Evolutionary conservation across 352 stramenopile genomes (phyloP).

Genomic region (Pythium biforme): DNA sequence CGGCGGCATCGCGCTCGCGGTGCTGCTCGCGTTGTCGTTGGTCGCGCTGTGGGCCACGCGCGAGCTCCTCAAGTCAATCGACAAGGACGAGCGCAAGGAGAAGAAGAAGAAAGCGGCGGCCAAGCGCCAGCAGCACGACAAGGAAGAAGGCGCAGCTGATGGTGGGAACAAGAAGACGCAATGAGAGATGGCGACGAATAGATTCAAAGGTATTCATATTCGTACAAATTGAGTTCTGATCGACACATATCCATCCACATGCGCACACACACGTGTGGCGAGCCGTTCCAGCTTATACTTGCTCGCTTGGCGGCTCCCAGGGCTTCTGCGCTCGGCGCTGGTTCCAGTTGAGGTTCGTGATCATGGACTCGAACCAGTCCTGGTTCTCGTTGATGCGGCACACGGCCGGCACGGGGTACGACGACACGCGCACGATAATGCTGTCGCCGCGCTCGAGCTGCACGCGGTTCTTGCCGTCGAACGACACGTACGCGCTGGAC

Average conservation of each 20-base stretch:
- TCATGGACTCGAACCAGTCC: conserved; percentile 92
- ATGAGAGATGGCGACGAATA: neutral
- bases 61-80: conserved; percentile 56
- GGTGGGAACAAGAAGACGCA: conserved; percentile 20
- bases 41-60: conserved; percentile 61
- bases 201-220: conserved; percentile 13
- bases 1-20: conserved; percentile 32
- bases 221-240: conserved; percentile 11
- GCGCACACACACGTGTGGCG: too few species aligned
- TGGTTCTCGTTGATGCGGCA: conserved; percentile 88
- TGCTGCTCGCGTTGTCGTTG: conserved; percentile 49
- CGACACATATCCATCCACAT: neutral
- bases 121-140: conserved; percentile 1
- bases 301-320: conserved; percentile 31
- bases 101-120: conserved; percentile 14
- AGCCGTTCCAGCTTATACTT: conserved; percentile 8
- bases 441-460: conserved; percentile 84
- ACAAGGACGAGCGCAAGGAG: conserved; percentile 38
- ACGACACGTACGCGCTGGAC: conserved; percentile 82
- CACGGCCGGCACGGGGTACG: conserved; percentile 86
- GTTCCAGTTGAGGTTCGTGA: conserved; percentile 93
- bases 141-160: neutral
- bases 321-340: conserved; percentile 82
- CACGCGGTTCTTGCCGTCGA: conserved; percentile 90
- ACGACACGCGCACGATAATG: conserved; percentile 85